Percentiles rank a stretch among this genome's conserved stretches.
Evolutionary conservation across 192 early-diverging fungal genomes (phyloP).

Genomic region (Thoreauomyces humboldtii): DNA sequence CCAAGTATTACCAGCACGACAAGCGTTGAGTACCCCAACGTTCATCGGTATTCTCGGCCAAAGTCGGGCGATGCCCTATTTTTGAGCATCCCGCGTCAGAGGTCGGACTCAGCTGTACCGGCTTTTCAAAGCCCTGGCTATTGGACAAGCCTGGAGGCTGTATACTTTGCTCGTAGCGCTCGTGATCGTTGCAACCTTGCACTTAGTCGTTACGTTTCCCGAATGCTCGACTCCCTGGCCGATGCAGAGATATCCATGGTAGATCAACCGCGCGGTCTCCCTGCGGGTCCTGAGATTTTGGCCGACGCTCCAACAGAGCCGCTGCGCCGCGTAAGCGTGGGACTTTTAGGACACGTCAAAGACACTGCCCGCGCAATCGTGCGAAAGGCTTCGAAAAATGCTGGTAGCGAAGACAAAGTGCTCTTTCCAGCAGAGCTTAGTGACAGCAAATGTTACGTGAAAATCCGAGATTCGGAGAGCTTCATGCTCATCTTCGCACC

Average conservation of each 20-base stretch:
- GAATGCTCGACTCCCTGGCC: constrained; percentile 21
- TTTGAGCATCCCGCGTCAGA: neutral
- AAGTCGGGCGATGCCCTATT: neutral
- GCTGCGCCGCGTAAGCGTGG: too few species aligned
- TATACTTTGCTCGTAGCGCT: constrained; percentile 1
- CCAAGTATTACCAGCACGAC: too few species aligned
- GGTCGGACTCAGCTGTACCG: neutral
- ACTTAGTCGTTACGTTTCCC: constrained; percentile 33
- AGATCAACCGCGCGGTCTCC: too few species aligned
- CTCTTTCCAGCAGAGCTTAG: too few species aligned
- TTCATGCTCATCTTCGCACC: constrained; percentile 40
- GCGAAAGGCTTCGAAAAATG: too few species aligned
- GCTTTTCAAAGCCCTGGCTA: constrained; percentile 11
- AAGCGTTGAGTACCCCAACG: too few species aligned
- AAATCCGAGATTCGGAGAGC: constrained; percentile 28
- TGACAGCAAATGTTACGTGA: constrained; percentile 40
- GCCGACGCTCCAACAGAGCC: too few species aligned
- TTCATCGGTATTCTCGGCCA: too few species aligned
- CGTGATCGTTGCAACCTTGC: constrained; percentile 18
- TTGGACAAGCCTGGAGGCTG: constrained; percentile 26
- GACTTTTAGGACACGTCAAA: too few species aligned
- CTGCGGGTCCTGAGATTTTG: too few species aligned
- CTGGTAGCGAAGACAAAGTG: too few species aligned
- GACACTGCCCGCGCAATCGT: too few species aligned
- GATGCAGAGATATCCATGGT: constrained; percentile 30